These are phyloP conservation scores for Chlorella sp. DNA, from an alignment of 139 green algal genomes.

Conservation along the genomic window DNA sequence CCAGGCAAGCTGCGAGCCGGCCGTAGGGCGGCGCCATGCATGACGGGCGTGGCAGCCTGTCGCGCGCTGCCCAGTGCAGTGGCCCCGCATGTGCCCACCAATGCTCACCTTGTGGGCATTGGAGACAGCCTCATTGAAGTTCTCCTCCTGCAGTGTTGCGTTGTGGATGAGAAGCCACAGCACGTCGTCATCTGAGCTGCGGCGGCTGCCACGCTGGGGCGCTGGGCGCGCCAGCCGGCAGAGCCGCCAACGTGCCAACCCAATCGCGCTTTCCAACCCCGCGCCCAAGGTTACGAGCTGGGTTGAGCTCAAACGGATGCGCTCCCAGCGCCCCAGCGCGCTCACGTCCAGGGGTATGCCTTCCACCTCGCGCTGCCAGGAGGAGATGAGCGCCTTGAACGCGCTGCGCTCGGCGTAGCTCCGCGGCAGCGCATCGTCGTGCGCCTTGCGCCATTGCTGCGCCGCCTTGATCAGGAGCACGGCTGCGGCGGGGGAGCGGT, in stretches of 20 bases:
- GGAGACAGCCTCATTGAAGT: constrained; percentile 87
- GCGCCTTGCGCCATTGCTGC: constrained; percentile 46
- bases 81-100: too few relatives aligned
- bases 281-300: too few relatives aligned
- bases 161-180: too few relatives aligned
- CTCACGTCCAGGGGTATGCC: constrained; percentile 60
- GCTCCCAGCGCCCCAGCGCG: too few relatives aligned
- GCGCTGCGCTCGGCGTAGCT: constrained; percentile 57
- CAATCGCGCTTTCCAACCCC: neutral
- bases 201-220: too few relatives aligned
- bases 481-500: constrained; percentile 34
- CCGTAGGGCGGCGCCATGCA: too few relatives aligned
- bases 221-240: too few relatives aligned
- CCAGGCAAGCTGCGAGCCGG: too few relatives aligned
- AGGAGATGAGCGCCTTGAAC: constrained; percentile 70
- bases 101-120: constrained; percentile 83
- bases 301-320: too few relatives aligned
- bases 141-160: constrained; percentile 78
- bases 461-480: constrained; percentile 72
- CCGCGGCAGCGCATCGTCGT: constrained; percentile 53
- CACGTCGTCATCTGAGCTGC: neutral
- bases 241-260: too few relatives aligned
- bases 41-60: too few relatives aligned
- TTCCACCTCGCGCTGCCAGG: constrained; percentile 62
- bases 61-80: too few relatives aligned